Evolutionary conservation across 163 green algal genomes (phyloP).

Genomic region (Chloromonas sp.): DNA sequence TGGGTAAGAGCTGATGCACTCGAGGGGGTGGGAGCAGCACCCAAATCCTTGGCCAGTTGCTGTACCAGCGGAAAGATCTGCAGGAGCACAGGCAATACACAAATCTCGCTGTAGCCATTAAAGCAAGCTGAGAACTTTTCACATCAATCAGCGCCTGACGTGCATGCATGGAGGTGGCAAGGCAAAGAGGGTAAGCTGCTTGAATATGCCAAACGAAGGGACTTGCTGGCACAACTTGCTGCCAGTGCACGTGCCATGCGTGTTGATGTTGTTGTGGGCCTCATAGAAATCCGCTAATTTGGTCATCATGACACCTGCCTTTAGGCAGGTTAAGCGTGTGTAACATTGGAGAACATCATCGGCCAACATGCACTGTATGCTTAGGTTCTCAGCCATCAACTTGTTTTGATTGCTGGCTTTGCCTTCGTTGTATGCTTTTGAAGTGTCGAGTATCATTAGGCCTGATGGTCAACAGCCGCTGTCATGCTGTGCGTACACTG

Average conservation of each 20-base stretch:
- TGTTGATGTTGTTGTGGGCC: neutral
- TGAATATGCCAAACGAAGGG: neutral
- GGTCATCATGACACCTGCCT: neutral
- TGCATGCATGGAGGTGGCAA: neutral
- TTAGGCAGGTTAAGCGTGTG: neutral
- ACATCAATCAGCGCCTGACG: neutral
- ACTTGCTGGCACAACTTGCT: no score
- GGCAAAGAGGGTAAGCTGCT: neutral
- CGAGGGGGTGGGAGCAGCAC: neutral
- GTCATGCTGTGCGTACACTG: no score
- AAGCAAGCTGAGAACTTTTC: neutral
- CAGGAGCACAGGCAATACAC: neutral
- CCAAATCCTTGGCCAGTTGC: neutral
- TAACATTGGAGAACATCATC: neutral
- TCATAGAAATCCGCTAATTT: neutral
- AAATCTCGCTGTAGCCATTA: neutral
- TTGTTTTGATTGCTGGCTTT: no score
- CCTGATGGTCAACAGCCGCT: neutral
- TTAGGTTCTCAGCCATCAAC: no score
- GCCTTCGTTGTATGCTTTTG: no score
- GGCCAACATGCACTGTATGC: no score
- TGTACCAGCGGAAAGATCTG: neutral
- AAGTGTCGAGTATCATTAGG: no score
- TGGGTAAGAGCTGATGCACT: slow-evolving; percentile 14
- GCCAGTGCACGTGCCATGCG: neutral